Conservation (phyloP, 2,329 filamentous ascomycete genomes). For the Lachnellula suecica region DNA sequence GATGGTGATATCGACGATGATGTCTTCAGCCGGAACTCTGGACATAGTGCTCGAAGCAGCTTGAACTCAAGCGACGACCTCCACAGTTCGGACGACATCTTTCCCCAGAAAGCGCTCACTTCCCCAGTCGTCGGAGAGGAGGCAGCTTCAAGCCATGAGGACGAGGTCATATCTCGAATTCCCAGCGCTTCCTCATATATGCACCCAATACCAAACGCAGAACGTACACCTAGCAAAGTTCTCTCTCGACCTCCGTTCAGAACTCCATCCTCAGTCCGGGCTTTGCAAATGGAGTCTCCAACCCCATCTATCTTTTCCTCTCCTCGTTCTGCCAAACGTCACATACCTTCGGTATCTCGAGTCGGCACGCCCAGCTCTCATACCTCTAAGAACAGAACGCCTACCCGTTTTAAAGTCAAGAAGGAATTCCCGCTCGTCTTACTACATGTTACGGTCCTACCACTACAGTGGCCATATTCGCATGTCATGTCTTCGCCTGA, state of each 20-base stretch:
- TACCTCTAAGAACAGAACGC: slow-evolving; percentile 40
- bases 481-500: slow-evolving; percentile 48
- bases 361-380: slow-evolving; percentile 51
- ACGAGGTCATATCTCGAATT: slow-evolving; percentile 47
- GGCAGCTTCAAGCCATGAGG: slow-evolving; percentile 22
- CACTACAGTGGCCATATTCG: slow-evolving; percentile 65
- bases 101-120: slow-evolving; percentile 24
- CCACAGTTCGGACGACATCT: slow-evolving; percentile 23
- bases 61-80: slow-evolving; percentile 28
- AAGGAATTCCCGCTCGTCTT: slow-evolving; percentile 69
- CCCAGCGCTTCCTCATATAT: slow-evolving; percentile 32
- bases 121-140: slow-evolving; percentile 30
- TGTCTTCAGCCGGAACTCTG: slow-evolving; percentile 30
- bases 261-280: slow-evolving; percentile 67
- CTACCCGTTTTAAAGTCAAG: slow-evolving; percentile 55
- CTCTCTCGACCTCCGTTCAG: slow-evolving; percentile 65
- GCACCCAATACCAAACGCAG: slow-evolving; percentile 35
- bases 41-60: slow-evolving; percentile 23
- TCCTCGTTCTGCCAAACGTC: slow-evolving; percentile 52
- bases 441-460: slow-evolving; percentile 74
- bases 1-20: slow-evolving; percentile 36
- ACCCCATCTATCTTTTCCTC: slow-evolving; percentile 56
- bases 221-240: slow-evolving; percentile 43
- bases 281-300: slow-evolving; percentile 71
- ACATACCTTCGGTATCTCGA: slow-evolving; percentile 49